Conservation (phyloP, 805 yeast genomes). For the Candida boleticola region DNA sequence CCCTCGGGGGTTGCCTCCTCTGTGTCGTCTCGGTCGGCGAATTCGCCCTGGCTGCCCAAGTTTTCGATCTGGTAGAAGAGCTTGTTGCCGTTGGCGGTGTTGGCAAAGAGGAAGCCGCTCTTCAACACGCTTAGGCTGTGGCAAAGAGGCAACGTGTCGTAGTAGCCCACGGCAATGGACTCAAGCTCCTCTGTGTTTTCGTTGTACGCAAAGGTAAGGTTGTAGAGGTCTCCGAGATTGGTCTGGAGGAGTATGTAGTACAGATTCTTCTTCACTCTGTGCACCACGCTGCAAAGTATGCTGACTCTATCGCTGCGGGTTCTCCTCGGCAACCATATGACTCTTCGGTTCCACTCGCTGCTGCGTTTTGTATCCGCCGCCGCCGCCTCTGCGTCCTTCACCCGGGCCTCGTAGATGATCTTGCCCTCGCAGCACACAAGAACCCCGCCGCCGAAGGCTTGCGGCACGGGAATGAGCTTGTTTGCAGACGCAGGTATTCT, state of each 20-base stretch:
- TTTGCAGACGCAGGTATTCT: slow-evolving; percentile 36
- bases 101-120: slow-evolving; percentile 74
- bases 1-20: slow-evolving; percentile 4
- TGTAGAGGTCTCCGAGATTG: slow-evolving; percentile 71
- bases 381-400: slow-evolving; percentile 17
- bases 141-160: slow-evolving; percentile 71
- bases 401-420: slow-evolving; percentile 47
- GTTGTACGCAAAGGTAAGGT: slow-evolving; percentile 47
- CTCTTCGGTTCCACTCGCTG: no score
- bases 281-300: slow-evolving; percentile 48
- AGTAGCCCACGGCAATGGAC: slow-evolving; percentile 55
- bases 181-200: slow-evolving; percentile 42
- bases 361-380: no score
- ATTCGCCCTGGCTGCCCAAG: slow-evolving; percentile 72
- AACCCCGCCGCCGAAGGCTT: slow-evolving; percentile 60
- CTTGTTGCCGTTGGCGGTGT: slow-evolving; percentile 61
- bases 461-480: slow-evolving; percentile 67
- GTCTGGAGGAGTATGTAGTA: slow-evolving; percentile 74
- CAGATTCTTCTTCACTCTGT: slow-evolving; percentile 54
- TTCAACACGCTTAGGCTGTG: slow-evolving; percentile 57
- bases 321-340: slow-evolving; percentile 40
- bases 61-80: slow-evolving; percentile 74
- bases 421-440: slow-evolving; percentile 59
- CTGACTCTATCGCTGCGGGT: slow-evolving; percentile 38
- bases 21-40: slow-evolving; percentile 32